Evolutionary conservation across 306 rosid species (phyloP).

Genomic region (Castanea mollissima): DNA sequence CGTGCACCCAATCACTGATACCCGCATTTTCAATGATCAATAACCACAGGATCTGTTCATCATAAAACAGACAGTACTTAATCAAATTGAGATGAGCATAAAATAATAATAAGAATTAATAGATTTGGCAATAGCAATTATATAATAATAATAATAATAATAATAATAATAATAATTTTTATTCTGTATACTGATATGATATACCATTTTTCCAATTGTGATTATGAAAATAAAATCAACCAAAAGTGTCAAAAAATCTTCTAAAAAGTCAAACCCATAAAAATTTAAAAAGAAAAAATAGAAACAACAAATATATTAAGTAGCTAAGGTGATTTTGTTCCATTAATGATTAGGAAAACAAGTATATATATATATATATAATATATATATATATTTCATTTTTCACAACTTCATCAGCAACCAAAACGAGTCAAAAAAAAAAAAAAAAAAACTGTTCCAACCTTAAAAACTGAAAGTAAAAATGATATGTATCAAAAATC

Average conservation of each 20-base stretch:
- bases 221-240: too few relatives aligned
- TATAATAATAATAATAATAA: background rate
- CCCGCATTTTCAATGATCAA: conserved; percentile 43
- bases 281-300: background rate
- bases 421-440: background rate
- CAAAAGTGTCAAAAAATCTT: too few relatives aligned
- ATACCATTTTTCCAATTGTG: too few relatives aligned
- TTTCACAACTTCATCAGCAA: background rate
- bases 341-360: background rate
- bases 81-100: background rate
- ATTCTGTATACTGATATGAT: too few relatives aligned
- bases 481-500: background rate
- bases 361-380: too few relatives aligned
- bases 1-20: conserved; percentile 29
- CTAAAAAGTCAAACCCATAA: background rate
- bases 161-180: too few relatives aligned
- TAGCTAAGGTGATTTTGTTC: background rate
- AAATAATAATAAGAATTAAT: background rate
- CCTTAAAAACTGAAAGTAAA: too few relatives aligned
- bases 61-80: conserved; percentile 12
- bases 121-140: background rate
- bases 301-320: background rate
- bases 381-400: too few relatives aligned
- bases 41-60: conserved; percentile 55
- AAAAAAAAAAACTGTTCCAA: background rate